Evolutionary conservation across 179 eudicot species (phyloP).

Genomic region (Beta corolliflora): DNA sequence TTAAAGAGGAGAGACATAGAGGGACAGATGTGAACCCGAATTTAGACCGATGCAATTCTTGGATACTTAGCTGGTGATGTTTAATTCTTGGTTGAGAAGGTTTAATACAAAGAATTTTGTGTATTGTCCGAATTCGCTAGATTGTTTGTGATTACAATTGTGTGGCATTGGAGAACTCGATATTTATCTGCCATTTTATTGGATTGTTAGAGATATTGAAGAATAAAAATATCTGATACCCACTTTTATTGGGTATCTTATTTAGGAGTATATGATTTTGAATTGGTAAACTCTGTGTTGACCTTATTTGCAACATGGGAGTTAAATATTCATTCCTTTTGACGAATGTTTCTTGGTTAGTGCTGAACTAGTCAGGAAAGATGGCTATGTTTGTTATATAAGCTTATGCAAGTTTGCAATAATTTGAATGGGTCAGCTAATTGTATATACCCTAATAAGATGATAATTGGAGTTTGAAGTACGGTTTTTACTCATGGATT

Average conservation of each 20-base stretch:
- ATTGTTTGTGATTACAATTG: conserved; percentile 3
- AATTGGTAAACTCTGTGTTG: conserved; percentile 9
- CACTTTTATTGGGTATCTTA: not conserved
- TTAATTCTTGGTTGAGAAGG: not conserved
- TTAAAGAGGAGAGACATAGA: too few species aligned
- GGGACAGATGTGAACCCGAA: not conserved
- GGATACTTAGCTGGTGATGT: not conserved
- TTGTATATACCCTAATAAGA: not conserved
- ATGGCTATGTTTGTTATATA: conserved; percentile 4
- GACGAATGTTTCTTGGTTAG: not conserved
- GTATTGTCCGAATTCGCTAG: not conserved
- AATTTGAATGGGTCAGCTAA: conserved; percentile 22
- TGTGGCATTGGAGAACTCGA: not conserved
- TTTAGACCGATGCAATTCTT: not conserved
- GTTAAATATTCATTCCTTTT: not conserved
- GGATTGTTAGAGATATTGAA: not conserved
- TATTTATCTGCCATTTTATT: not conserved
- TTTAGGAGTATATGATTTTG: conserved; percentile 4
- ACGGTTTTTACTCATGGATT: not conserved
- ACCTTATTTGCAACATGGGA: conserved; percentile 11
- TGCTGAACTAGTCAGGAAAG: conserved; percentile 20
- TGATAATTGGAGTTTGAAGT: not conserved
- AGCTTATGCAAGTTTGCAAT: conserved; percentile 14
- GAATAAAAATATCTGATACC: conserved; percentile 3
- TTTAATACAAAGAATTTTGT: not conserved